Evolutionary conservation across 2,329 filamentous ascomycete genomes (phyloP).

Genomic region (Didymella keratinophila): DNA sequence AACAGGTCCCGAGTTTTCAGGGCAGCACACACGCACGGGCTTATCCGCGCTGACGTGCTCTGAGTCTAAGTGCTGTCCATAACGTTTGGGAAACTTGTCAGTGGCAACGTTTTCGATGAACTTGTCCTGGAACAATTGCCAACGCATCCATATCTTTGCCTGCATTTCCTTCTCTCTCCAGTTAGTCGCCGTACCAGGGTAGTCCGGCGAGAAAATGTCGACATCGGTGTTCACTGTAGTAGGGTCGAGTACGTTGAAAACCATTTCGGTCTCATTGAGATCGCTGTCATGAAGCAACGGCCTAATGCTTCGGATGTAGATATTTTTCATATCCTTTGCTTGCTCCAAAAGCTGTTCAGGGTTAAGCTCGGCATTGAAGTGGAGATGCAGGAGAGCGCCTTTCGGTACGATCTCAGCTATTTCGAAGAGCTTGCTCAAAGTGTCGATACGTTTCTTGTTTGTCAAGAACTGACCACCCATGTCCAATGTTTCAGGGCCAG

Average conservation of each 20-base stretch:
- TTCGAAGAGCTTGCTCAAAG: slow-evolving; percentile 64
- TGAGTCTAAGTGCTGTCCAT: no score
- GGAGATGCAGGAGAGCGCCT: slow-evolving; percentile 75
- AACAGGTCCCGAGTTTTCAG: no score
- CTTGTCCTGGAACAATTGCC: slow-evolving; percentile 52
- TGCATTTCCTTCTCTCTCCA: slow-evolving; percentile 39
- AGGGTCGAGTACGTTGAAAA: slow-evolving; percentile 63
- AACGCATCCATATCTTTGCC: slow-evolving; percentile 54
- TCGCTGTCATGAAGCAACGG: slow-evolving; percentile 56
- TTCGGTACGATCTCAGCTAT: slow-evolving; percentile 71
- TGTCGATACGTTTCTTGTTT: slow-evolving; percentile 54
- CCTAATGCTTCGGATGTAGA: slow-evolving; percentile 72
- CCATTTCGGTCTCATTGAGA: slow-evolving; percentile 65
- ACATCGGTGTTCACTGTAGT: slow-evolving; percentile 33
- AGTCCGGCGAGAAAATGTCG: slow-evolving; percentile 60
- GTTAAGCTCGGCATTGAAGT: slow-evolving; percentile 77
- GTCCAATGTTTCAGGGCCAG: slow-evolving; percentile 49
- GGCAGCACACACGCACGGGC: no score
- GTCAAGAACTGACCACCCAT: slow-evolving; percentile 59
- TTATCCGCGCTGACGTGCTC: no score
- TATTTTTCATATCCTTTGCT: slow-evolving; percentile 60
- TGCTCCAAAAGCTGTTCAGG: slow-evolving; percentile 68
- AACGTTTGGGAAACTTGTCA: no score
- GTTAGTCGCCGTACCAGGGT: slow-evolving; percentile 49
- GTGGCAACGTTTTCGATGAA: no score